Percentiles rank a stretch among this genome's conserved stretches.
These are phyloP conservation scores for Cryptococcus deneoformans DNA, from an alignment of 1,284 basidiomycete species.

Conservation along the genomic window DNA sequence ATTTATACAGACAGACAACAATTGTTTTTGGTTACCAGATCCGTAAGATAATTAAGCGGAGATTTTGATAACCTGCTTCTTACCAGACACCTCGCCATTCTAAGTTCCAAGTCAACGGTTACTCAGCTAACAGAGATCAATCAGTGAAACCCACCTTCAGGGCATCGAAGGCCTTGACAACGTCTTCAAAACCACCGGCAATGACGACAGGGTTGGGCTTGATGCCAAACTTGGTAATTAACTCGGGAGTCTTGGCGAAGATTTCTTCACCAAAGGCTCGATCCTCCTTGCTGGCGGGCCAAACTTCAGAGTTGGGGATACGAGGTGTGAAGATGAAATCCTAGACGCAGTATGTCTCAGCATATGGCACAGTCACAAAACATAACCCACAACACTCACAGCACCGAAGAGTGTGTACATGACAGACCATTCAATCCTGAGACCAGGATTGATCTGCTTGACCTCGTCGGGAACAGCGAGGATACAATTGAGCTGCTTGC, in stretches of 20 bases:
- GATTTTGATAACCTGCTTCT: constrained; percentile 23
- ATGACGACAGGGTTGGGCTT: constrained; percentile 30
- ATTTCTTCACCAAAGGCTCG: constrained; percentile 26
- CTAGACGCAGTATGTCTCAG: constrained; percentile 4
- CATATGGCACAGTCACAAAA: not conserved
- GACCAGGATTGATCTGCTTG: constrained; percentile 18
- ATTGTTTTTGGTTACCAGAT: too few relatives aligned
- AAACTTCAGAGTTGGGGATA: constrained; percentile 6
- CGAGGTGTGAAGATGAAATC: constrained; percentile 32
- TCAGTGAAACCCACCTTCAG: constrained; percentile 22
- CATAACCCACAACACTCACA: constrained; percentile 8
- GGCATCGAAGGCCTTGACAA: constrained; percentile 23
- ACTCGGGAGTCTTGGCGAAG: constrained; percentile 19
- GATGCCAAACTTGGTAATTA: constrained; percentile 24
- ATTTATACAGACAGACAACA: too few relatives aligned
- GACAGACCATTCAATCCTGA: constrained; percentile 30
- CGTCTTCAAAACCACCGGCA: constrained; percentile 28
- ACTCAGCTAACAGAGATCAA: not conserved
- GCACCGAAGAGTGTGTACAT: constrained; percentile 37
- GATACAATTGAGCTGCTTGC: constrained; percentile 31
- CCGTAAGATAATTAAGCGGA: too few relatives aligned
- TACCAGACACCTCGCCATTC: constrained; percentile 21
- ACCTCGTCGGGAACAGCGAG: constrained; percentile 19
- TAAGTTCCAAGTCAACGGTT: not conserved
- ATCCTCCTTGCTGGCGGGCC: constrained; percentile 23